Percentiles rank a stretch among this genome's conserved stretches.
Conservation (phyloP, 1,139 yeast species). For the Hansenula anomala region DNA sequence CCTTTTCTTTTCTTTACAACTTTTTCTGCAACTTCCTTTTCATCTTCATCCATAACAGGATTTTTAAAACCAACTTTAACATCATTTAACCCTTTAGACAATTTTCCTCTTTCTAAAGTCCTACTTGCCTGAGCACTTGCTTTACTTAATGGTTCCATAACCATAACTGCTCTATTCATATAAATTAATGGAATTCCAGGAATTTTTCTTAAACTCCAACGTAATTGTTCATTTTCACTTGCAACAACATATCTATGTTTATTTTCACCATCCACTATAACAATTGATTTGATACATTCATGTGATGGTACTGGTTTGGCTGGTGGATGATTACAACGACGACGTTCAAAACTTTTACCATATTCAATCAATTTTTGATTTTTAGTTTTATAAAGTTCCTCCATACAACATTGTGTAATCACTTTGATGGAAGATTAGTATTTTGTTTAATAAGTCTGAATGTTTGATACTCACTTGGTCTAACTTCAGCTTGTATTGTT, state of each 20-base stretch:
- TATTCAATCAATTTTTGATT: slow-evolving; percentile 71
- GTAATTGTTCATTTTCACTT: slow-evolving; percentile 66
- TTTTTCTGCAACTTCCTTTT: slow-evolving; percentile 18
- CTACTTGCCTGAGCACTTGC: slow-evolving; percentile 57
- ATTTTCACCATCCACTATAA: slow-evolving; percentile 67
- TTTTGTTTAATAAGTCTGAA: slow-evolving; percentile 13
- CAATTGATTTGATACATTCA: slow-evolving; percentile 74
- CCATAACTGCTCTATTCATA: slow-evolving; percentile 88
- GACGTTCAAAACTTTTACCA: slow-evolving; percentile 81
- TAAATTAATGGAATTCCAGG: slow-evolving; percentile 91
- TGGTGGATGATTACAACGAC: slow-evolving; percentile 60
- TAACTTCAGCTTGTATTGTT: slow-evolving; percentile 80
- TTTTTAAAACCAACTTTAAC: slow-evolving; percentile 28
- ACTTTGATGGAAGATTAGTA: slow-evolving; percentile 23
- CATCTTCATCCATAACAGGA: slow-evolving; percentile 17
- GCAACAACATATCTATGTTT: slow-evolving; percentile 90
- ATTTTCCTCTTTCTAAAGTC: slow-evolving; percentile 56
- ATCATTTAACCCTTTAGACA: slow-evolving; percentile 69
- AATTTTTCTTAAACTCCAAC: slow-evolving; percentile 61
- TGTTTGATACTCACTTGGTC: slow-evolving; percentile 39
- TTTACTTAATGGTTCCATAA: slow-evolving; percentile 87
- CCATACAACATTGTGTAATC: slow-evolving; percentile 96
- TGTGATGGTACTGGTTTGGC: slow-evolving; percentile 60
- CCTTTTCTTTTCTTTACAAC: slow-evolving; percentile 53
- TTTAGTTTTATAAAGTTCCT: slow-evolving; percentile 67